Conservation (phyloP, 129 eudicot species). For the Saposhnikovia divaricata region DNA sequence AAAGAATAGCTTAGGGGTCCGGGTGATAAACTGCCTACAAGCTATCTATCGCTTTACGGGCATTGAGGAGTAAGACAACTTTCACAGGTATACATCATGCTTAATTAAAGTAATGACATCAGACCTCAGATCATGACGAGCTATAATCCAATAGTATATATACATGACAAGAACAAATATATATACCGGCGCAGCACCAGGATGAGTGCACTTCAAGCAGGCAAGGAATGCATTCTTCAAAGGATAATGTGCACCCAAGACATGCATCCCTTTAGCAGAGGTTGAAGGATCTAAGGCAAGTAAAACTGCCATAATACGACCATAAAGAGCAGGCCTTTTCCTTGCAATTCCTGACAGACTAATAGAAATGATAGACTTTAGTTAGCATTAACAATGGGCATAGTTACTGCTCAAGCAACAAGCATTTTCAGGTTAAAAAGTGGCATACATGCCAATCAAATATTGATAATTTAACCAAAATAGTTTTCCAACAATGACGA, state of each 20-base stretch:
- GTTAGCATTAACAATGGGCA: conserved; percentile 1
- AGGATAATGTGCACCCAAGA: conserved; percentile 74
- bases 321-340: conserved; percentile 92
- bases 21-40: not conserved
- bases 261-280: conserved; percentile 50
- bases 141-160: conserved; percentile 9
- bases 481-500: not conserved
- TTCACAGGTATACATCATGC: not conserved
- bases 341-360: conserved; percentile 84
- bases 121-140: not conserved
- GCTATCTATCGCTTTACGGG: not conserved
- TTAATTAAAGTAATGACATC: not conserved
- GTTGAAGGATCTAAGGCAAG: conserved; percentile 79
- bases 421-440: not conserved
- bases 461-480: not conserved
- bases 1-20: not conserved
- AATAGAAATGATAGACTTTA: conserved; percentile 10
- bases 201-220: conserved; percentile 84
- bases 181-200: conserved; percentile 94
- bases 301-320: conserved; percentile 93
- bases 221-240: conserved; percentile 72
- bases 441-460: not conserved
- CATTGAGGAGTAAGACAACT: not conserved
- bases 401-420: conserved; percentile 7
- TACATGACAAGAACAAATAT: conserved; percentile 7